Evolutionary conservation across 2,329 filamentous ascomycete species (phyloP).

Genomic region (Ophiostoma angusticollis): DNA sequence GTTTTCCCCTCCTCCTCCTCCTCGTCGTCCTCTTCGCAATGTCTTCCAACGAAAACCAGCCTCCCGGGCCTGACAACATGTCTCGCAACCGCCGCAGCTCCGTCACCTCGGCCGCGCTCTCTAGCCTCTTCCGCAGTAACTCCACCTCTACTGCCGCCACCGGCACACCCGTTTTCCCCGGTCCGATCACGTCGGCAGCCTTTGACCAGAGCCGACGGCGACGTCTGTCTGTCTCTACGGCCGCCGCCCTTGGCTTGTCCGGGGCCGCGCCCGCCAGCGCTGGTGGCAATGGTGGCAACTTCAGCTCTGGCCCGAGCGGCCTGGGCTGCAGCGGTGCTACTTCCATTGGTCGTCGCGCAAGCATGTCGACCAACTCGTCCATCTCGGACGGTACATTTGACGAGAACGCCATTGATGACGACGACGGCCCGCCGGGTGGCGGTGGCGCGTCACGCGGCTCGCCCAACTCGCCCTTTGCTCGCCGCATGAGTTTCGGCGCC

Average conservation of each 20-base stretch:
- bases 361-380: slow-evolving; percentile 52
- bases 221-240: slow-evolving; percentile 59
- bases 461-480: slow-evolving; percentile 62
- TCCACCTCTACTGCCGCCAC: slow-evolving; percentile 33
- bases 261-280: slow-evolving; percentile 49
- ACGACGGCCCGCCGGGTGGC: slow-evolving; percentile 37
- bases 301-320: not conserved
- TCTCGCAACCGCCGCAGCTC: slow-evolving; percentile 38
- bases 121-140: slow-evolving; percentile 46
- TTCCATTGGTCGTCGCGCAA: slow-evolving; percentile 46
- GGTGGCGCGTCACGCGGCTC: slow-evolving; percentile 36
- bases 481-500: slow-evolving; percentile 82
- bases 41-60: slow-evolving; percentile 17
- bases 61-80: slow-evolving; percentile 22
- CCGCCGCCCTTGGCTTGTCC: slow-evolving; percentile 46
- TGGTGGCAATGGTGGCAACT: not conserved
- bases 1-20: not conserved
- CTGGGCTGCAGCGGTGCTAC: slow-evolving; percentile 18
- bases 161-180: slow-evolving; percentile 32
- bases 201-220: slow-evolving; percentile 45
- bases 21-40: slow-evolving; percentile 1
- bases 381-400: slow-evolving; percentile 41
- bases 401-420: slow-evolving; percentile 62
- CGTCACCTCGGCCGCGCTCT: slow-evolving; percentile 43
- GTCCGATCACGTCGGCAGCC: slow-evolving; percentile 29